Conservation (phyloP, 495 filamentous ascomycete species). For the Talaromyces thailandensis region DNA sequence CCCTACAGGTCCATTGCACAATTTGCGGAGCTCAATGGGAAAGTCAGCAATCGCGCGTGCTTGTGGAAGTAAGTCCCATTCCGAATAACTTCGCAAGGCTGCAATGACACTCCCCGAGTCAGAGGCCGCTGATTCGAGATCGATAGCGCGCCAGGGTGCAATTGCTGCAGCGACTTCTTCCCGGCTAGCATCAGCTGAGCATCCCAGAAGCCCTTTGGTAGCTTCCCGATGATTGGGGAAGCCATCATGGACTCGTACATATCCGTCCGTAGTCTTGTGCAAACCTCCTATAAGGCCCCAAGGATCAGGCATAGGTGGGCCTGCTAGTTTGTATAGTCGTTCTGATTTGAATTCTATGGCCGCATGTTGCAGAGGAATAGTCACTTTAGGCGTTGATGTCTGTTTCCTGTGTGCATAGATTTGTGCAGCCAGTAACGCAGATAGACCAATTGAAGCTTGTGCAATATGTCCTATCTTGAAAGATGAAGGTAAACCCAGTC, state of each 20-base stretch:
- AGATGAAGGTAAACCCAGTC: slow-evolving; percentile 26
- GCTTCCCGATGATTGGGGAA: slow-evolving; percentile 32
- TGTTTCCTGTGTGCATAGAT: slow-evolving; percentile 18
- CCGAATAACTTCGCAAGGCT: slow-evolving; percentile 23
- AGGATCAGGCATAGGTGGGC: slow-evolving; percentile 12
- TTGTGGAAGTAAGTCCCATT: slow-evolving; percentile 36
- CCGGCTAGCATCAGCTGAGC: slow-evolving; percentile 14
- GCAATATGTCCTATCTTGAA: slow-evolving; percentile 35
- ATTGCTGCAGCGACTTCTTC: slow-evolving; percentile 22
- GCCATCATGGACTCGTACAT: slow-evolving; percentile 35
- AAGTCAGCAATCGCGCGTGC: slow-evolving; percentile 24
- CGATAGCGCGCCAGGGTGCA: slow-evolving; percentile 20
- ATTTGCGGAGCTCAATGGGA: slow-evolving; percentile 25
- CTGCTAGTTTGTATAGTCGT: slow-evolving; percentile 25
- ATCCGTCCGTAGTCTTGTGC: slow-evolving; percentile 32
- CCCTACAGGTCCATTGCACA: slow-evolving; percentile 14
- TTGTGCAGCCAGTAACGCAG: slow-evolving; percentile 28
- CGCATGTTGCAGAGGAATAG: slow-evolving; percentile 27
- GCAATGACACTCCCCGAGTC: slow-evolving; percentile 24
- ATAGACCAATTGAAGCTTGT: slow-evolving; percentile 33
- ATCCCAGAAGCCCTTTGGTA: slow-evolving; percentile 25
- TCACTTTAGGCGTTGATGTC: slow-evolving; percentile 12
- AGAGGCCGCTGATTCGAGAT: slow-evolving; percentile 26
- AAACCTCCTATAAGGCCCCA: slow-evolving; percentile 34
- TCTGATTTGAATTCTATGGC: slow-evolving; percentile 36